phyloP scores from a whole-genome alignment of 768 basidiomycete genomes.

The Rhizopogon vinicolor region DNA sequence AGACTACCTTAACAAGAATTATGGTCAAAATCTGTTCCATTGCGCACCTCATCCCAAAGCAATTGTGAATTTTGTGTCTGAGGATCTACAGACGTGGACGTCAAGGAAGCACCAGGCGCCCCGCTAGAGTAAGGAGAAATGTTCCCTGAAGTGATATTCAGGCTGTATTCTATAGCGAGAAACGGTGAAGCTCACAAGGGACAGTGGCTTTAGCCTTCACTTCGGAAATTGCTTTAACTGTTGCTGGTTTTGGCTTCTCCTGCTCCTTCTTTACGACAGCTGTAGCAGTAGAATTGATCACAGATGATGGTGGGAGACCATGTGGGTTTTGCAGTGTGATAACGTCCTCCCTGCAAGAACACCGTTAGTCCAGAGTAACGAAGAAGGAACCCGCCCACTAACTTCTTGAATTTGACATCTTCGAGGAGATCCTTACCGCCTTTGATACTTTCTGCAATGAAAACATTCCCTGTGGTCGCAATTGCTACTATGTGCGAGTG shows the following conservation, averaged over 20 bases:
- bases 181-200: conserved; percentile 51
- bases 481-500: conserved; percentile 95
- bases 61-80: conserved; percentile 64
- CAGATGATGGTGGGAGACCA: conserved; percentile 59
- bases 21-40: background rate
- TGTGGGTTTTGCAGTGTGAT: conserved; percentile 94
- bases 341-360: conserved; percentile 63
- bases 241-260: conserved; percentile 19
- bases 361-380: background rate
- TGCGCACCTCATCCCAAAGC: conserved; percentile 84
- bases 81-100: conserved; percentile 87
- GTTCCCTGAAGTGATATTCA: conserved; percentile 54
- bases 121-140: conserved; percentile 90
- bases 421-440: conserved; percentile 82
- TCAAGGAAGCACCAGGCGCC: conserved; percentile 86
- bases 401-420: conserved; percentile 86
- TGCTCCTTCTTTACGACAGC: conserved; percentile 33
- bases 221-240: conserved; percentile 31
- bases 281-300: conserved; percentile 25
- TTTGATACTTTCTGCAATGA: conserved; percentile 85
- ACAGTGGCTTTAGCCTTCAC: conserved; percentile 50
- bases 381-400: conserved; percentile 10
- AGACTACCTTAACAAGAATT: background rate
- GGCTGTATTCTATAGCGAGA: background rate
- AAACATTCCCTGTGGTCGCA: conserved; percentile 89